Percentiles rank a stretch among this genome's conserved stretches.
These are phyloP conservation scores for Phytopythium chamaehyphon DNA, from an alignment of 352 stramenopile genomes.

Conservation along the genomic window DNA sequence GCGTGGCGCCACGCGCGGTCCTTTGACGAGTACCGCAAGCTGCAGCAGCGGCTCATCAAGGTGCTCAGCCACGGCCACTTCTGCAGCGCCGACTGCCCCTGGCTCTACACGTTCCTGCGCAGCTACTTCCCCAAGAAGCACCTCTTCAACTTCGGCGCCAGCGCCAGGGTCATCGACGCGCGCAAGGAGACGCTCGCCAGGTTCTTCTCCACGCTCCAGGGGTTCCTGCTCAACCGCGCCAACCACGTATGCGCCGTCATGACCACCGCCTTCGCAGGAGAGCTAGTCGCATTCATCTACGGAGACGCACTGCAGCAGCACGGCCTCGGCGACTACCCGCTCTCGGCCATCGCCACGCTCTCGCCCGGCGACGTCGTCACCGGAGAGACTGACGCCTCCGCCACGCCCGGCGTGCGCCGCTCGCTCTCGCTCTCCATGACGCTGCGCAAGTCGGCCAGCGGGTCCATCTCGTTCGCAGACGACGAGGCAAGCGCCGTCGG, in stretches of 20 bases:
- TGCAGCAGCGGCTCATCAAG: constrained; percentile 67
- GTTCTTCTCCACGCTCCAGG: constrained; percentile 57
- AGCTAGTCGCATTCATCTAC: constrained; percentile 64
- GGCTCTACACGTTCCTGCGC: constrained; percentile 69
- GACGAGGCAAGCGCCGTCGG: constrained; percentile 12
- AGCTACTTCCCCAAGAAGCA: constrained; percentile 76
- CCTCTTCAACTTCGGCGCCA: constrained; percentile 44
- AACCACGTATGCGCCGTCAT: constrained; percentile 58
- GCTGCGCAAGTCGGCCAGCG: constrained; percentile 10
- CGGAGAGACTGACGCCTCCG: not conserved
- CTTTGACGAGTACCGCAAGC: constrained; percentile 71
- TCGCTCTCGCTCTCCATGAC: constrained; percentile 7
- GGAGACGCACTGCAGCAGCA: constrained; percentile 50
- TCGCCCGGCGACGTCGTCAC: constrained; percentile 6
- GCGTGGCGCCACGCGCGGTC: constrained; percentile 45
- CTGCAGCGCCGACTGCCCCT: constrained; percentile 65
- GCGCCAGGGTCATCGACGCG: constrained; percentile 31
- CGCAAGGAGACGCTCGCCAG: constrained; percentile 47
- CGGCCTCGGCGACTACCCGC: constrained; percentile 24
- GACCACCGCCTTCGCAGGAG: constrained; percentile 25
- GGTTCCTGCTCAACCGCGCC: constrained; percentile 47
- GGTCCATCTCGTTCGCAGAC: constrained; percentile 16
- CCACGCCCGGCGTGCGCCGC: not conserved
- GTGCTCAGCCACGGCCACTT: constrained; percentile 67
- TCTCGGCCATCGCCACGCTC: not conserved